phyloP scores from a whole-genome alignment of 1,139 yeast genomes.

The Arxiozyma bovina region DNA sequence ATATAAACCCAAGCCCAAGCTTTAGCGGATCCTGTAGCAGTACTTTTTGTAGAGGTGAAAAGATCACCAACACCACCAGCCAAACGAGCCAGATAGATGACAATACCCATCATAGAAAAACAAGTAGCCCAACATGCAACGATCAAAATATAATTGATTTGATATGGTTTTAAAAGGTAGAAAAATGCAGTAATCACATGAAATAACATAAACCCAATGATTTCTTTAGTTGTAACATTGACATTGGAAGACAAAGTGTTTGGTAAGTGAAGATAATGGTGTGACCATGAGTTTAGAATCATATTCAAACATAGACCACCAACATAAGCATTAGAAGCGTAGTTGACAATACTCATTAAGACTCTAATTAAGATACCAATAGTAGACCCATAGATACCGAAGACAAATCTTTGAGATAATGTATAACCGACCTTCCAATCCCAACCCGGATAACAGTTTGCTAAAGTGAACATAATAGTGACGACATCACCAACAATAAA shows the following conservation, averaged over 20 bases:
- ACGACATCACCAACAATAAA: slow-evolving; percentile 39
- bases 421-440: slow-evolving; percentile 42
- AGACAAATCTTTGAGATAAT: slow-evolving; percentile 37
- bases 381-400: slow-evolving; percentile 39
- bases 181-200: slow-evolving; percentile 35
- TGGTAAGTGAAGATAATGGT: slow-evolving; percentile 30
- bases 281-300: slow-evolving; percentile 33
- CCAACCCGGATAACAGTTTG: slow-evolving; percentile 38
- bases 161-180: slow-evolving; percentile 34
- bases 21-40: slow-evolving; percentile 29
- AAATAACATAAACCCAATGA: slow-evolving; percentile 39
- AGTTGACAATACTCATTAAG: slow-evolving; percentile 36
- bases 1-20: slow-evolving; percentile 39
- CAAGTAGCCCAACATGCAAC: slow-evolving; percentile 35
- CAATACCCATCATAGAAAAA: slow-evolving; percentile 38
- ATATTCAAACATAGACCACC: slow-evolving; percentile 36
- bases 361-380: slow-evolving; percentile 38
- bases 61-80: slow-evolving; percentile 37
- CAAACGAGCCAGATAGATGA: slow-evolving; percentile 30
- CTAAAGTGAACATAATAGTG: slow-evolving; percentile 33
- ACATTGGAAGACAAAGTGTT: slow-evolving; percentile 33
- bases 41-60: slow-evolving; percentile 26
- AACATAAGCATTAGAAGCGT: slow-evolving; percentile 37
- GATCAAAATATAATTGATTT: slow-evolving; percentile 34
- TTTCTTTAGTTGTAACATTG: slow-evolving; percentile 35